phyloP scores from a whole-genome alignment of 1,284 basidiomycete genomes.

The Hypsizygus ulmarius region DNA sequence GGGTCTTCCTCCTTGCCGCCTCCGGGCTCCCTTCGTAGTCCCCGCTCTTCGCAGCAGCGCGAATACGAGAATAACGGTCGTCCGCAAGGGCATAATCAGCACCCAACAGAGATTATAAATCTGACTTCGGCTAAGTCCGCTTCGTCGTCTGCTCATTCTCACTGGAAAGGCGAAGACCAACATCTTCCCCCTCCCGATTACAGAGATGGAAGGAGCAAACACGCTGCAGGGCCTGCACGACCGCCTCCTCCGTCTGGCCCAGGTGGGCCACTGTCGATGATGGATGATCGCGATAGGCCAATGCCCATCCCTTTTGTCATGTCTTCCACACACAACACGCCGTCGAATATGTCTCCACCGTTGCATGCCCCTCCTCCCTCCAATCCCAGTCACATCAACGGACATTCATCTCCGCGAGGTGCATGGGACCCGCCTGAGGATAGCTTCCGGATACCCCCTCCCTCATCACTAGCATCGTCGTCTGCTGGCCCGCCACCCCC shows the following conservation, averaged over 20 bases:
- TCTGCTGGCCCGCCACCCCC: constrained; percentile 23
- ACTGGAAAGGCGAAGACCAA: constrained; percentile 31
- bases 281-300: constrained; percentile 42
- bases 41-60: constrained; percentile 24
- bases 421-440: constrained; percentile 34
- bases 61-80: constrained; percentile 28
- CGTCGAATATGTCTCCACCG: constrained; percentile 21
- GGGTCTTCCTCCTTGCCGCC: constrained; percentile 29
- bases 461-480: constrained; percentile 22
- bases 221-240: constrained; percentile 18
- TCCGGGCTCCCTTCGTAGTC: constrained; percentile 26
- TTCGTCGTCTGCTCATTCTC: constrained; percentile 15
- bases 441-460: constrained; percentile 29
- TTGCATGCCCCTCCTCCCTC: constrained; percentile 17
- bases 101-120: constrained; percentile 49
- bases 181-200: constrained; percentile 26
- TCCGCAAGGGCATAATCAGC: constrained; percentile 28
- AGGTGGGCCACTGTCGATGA: constrained; percentile 7
- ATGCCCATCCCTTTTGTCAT: constrained; percentile 50
- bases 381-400: constrained; percentile 21
- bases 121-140: constrained; percentile 36
- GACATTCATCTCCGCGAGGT: constrained; percentile 28
- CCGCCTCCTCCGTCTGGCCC: constrained; percentile 21
- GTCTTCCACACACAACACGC: constrained; percentile 42
- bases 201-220: constrained; percentile 30